Base-by-base conservation (phyloP, 148 eudicot genomes). In the Cornus suecica region DNA sequence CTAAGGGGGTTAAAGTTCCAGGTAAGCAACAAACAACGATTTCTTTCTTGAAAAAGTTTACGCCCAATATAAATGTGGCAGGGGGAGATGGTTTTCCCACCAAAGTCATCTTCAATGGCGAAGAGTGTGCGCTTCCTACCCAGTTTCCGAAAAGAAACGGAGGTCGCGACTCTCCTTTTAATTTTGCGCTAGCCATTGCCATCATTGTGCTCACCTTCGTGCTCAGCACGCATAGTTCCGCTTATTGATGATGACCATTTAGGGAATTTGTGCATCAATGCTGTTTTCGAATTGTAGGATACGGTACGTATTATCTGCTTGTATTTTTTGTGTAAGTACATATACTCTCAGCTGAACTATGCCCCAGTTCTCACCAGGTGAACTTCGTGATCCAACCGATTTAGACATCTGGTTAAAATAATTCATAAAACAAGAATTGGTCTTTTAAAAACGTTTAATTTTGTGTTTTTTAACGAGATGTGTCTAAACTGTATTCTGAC, bases 1-100 rank as follows among this genome's bases (percentile, higher is more conserved):
- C 88, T 18, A 81, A 27, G n/a, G 83, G 83, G 45, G 85, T 88
- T 8, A 66, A 79, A 24, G 86, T 90, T 20, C 93, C 91, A 0
- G 93, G 93, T 10, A 90, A 90, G 68, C 93, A 90, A 73, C 93
- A 90, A 68, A 66, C 93, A 1, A 86, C 86, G 28, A 84, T 90
- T 10, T 90, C 93, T 2, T 90, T 90, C 66, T 34, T 74, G 37
- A 90, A 89, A 84, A 83, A 80, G 30, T n/a, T 63, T 3, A 67
- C 79, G 2, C 78, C 73, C 0, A 56, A 67, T 14, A 76, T 90
- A 0, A 75, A 83, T 5, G 78, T 89, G 0, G 75, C 82, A 0
- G 22, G 5, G 0, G 91, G 91, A 0, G 93, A 87, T 65, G 91
- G 93, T 16, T 90, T 87, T 51, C 93, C 93, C 10, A 58, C 78